Conservation (phyloP, 495 filamentous ascomycete species). For the Tricharina praecox region DNA sequence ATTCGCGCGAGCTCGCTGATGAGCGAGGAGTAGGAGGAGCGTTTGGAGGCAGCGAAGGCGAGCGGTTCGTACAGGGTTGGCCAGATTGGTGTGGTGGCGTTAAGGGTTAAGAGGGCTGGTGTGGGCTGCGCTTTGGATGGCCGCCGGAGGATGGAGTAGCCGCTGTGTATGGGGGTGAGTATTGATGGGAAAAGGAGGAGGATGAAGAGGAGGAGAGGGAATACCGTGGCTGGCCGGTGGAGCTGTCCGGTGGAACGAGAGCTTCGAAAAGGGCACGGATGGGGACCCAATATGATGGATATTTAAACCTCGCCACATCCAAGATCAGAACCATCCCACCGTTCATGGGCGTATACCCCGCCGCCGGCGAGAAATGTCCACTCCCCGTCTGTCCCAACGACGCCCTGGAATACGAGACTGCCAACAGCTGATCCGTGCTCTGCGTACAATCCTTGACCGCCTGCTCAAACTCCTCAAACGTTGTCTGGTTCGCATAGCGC, state of each 20-base stretch:
- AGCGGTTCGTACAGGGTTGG: conserved; percentile 12
- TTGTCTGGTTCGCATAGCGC: conserved; percentile 18
- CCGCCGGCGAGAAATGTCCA: conserved; percentile 25
- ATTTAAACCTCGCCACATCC: conserved; percentile 25
- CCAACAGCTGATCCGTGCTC: conserved; percentile 14
- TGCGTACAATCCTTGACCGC: conserved; percentile 15
- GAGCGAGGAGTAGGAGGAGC: conserved; percentile 8
- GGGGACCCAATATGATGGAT: conserved; percentile 25
- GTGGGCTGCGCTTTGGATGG: not conserved
- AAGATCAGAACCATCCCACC: conserved; percentile 24
- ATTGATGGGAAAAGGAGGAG: no score
- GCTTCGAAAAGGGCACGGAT: conserved; percentile 18
- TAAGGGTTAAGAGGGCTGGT: conserved; percentile 15
- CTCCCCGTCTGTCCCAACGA: conserved; percentile 23
- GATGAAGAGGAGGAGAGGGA: no score
- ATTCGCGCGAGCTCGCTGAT: conserved; percentile 3
- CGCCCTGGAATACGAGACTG: conserved; percentile 23
- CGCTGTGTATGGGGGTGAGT: no score
- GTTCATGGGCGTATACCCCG: conserved; percentile 19
- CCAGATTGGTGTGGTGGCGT: conserved; percentile 22
- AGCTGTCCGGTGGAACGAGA: conserved; percentile 17
- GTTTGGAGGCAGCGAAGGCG: not conserved
- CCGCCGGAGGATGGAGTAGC: conserved; percentile 19
- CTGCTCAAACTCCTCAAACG: conserved; percentile 22
- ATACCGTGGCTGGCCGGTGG: conserved; percentile 19